Evolutionary conservation across 345 rosid species (phyloP).

Genomic region (Rhizophora mangle): DNA sequence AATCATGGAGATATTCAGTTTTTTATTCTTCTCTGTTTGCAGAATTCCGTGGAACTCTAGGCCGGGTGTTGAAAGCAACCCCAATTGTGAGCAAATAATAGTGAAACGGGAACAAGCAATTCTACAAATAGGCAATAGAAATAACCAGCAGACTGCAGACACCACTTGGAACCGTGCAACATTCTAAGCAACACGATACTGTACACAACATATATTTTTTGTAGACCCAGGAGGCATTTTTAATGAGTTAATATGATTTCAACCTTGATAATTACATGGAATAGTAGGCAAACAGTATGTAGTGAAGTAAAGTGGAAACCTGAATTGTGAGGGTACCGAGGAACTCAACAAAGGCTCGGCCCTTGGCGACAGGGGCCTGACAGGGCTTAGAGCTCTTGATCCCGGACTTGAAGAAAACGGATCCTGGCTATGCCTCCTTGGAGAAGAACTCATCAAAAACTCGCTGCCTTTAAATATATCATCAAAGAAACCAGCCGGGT

Average conservation of each 20-base stretch:
- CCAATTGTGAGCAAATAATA: no score
- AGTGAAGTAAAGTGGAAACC: conserved; percentile 37
- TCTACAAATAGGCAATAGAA: no score
- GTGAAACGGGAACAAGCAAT: no score
- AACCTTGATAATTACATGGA: not conserved
- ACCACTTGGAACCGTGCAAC: no score
- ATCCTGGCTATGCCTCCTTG: conserved; percentile 44
- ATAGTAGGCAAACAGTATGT: not conserved
- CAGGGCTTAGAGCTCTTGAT: conserved; percentile 61
- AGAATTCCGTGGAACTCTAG: no score
- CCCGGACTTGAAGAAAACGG: conserved; percentile 46
- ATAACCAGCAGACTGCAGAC: no score
- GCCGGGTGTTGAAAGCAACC: no score
- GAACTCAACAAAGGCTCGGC: conserved; percentile 42
- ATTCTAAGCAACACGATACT: no score
- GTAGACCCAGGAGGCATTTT: no score
- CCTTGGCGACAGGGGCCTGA: conserved; percentile 42
- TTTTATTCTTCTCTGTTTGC: no score
- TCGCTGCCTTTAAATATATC: conserved; percentile 66
- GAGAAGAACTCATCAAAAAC: conserved; percentile 41
- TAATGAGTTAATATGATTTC: not conserved
- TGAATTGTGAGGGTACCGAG: conserved; percentile 58
- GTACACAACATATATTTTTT: no score
- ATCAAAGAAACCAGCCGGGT: conserved; percentile 53
- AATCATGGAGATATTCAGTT: no score